Percentiles rank a stretch among this genome's conserved stretches.
Evolutionary conservation across 495 filamentous ascomycete species (phyloP).

Genomic region (Tuber melanosporum): DNA sequence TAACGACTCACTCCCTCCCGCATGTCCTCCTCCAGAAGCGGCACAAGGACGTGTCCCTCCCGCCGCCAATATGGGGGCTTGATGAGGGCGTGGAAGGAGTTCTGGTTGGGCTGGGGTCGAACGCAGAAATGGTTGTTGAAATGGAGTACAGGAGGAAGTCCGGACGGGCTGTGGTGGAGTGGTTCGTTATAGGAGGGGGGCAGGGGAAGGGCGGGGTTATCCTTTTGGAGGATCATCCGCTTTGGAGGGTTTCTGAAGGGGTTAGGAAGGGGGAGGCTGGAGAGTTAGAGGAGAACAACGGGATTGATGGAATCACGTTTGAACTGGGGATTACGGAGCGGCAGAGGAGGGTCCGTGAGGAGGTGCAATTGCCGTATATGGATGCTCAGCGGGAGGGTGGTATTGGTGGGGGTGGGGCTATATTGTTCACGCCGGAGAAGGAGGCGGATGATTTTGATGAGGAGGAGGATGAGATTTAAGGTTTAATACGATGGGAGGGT

Average conservation of each 20-base stretch:
- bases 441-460: constrained; percentile 95
- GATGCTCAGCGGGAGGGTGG: constrained; percentile 79
- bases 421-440: constrained; percentile 90
- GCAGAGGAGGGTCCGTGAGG: constrained; percentile 75
- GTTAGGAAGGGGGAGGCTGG: constrained; percentile 38
- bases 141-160: constrained; percentile 78
- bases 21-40: constrained; percentile 62
- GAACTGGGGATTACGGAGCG: constrained; percentile 81
- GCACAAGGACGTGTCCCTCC: constrained; percentile 62
- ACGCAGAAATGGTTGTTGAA: constrained; percentile 65
- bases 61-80: constrained; percentile 69
- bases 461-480: constrained; percentile 91
- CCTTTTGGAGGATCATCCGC: constrained; percentile 70
- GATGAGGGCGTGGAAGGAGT: constrained; percentile 54
- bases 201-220: constrained; percentile 47
- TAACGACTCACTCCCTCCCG: constrained; percentile 55
- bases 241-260: constrained; percentile 51
- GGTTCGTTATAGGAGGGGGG: constrained; percentile 59
- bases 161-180: constrained; percentile 69
- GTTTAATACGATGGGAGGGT: neutral
- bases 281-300: constrained; percentile 51
- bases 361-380: constrained; percentile 86
- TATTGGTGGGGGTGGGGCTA: constrained; percentile 74
- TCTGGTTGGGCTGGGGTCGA: constrained; percentile 36
- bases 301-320: constrained; percentile 60